Evolutionary conservation across 768 basidiomycete genomes (phyloP).

Genomic region (Leccinellum rugosiceps): DNA sequence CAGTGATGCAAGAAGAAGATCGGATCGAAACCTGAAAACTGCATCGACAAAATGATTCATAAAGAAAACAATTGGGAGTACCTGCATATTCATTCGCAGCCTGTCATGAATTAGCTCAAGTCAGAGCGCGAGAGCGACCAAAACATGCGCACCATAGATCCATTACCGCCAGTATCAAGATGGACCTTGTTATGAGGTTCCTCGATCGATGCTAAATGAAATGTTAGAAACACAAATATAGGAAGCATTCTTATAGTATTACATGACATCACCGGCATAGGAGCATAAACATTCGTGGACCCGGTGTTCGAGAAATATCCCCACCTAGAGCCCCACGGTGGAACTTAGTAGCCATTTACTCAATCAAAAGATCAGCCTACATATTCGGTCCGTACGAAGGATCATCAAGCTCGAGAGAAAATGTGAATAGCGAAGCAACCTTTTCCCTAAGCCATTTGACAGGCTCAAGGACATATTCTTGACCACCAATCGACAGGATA

Average conservation of each 20-base stretch:
- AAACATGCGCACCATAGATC: slow-evolving; percentile 12
- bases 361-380: slow-evolving; percentile 2
- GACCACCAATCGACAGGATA: background rate
- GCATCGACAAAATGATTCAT: background rate
- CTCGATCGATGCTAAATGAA: slow-evolving; percentile 12
- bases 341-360: background rate
- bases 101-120: slow-evolving; percentile 1
- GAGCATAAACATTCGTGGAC: background rate
- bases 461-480: background rate
- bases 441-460: slow-evolving; percentile 17
- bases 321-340: slow-evolving; percentile 9
- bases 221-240: background rate
- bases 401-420: slow-evolving; percentile 6
- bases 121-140: background rate
- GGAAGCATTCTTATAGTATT: background rate
- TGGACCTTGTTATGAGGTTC: slow-evolving; percentile 21
- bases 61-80: background rate
- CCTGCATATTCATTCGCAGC: slow-evolving; percentile 19
- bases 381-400: slow-evolving; percentile 15
- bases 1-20: slow-evolving; percentile 19
- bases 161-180: slow-evolving; percentile 15
- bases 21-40: slow-evolving; percentile 13
- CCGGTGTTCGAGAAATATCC: slow-evolving; percentile 13
- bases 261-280: slow-evolving; percentile 6
- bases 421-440: slow-evolving; percentile 12